These are phyloP conservation scores for Phyllosticta paracitricarpa DNA, from an alignment of 2,329 filamentous ascomycete genomes.

Conservation along the genomic window DNA sequence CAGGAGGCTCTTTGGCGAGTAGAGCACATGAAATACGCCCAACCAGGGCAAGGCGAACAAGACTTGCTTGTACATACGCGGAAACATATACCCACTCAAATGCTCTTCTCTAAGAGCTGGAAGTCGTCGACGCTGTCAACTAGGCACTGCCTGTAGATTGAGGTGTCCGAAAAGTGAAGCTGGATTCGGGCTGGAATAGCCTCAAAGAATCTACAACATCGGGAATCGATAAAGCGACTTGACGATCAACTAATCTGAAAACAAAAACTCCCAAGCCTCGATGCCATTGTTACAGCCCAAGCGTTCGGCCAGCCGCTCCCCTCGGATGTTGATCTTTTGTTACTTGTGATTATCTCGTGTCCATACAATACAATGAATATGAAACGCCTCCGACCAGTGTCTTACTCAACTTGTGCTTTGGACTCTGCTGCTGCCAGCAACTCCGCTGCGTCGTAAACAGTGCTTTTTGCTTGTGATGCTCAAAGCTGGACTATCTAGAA, in stretches of 20 bases:
- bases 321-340: background rate
- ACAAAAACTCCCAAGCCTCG: background rate
- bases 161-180: background rate
- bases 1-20: constrained; percentile 62
- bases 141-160: background rate
- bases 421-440: background rate
- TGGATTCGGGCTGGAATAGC: background rate
- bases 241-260: background rate
- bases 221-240: background rate
- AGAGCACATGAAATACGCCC: constrained; percentile 17
- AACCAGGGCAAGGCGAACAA: background rate
- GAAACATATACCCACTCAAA: background rate
- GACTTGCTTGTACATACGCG: constrained; percentile 6
- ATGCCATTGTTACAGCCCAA: background rate
- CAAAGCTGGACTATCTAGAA: constrained; percentile 16
- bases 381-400: background rate
- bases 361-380: background rate
- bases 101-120: background rate
- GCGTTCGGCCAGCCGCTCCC: background rate
- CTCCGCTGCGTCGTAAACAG: background rate
- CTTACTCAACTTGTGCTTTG: background rate
- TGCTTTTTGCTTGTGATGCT: background rate
- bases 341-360: background rate
- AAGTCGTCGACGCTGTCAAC: background rate
- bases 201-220: background rate